Conservation (phyloP, 1,284 basidiomycete genomes). For the Cutaneotrichosporon sp. region DNA sequence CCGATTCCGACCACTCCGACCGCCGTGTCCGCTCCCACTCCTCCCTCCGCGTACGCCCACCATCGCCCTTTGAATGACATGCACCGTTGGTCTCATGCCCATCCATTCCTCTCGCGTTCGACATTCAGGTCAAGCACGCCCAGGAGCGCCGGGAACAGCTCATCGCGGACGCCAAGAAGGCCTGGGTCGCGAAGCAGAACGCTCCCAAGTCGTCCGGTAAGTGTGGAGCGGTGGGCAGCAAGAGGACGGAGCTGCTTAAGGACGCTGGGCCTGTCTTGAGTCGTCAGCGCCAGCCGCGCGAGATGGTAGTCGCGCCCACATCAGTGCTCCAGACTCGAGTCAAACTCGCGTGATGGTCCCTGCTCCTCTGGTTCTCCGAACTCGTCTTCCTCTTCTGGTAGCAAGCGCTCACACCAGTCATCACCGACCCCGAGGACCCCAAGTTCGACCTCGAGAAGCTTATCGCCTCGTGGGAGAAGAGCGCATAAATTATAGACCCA, state of each 20-base stretch:
- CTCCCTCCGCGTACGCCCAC: not conserved
- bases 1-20: not conserved
- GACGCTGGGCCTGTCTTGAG: too few relatives aligned
- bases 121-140: slow-evolving; percentile 20
- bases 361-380: too few relatives aligned
- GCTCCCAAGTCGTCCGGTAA: slow-evolving; percentile 20
- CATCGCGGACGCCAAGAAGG: slow-evolving; percentile 81
- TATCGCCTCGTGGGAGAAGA: slow-evolving; percentile 52
- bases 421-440: slow-evolving; percentile 90
- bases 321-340: too few relatives aligned
- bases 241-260: too few relatives aligned
- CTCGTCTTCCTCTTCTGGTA: too few relatives aligned
- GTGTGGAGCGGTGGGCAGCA: too few relatives aligned
- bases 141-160: slow-evolving; percentile 62
- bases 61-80: too few relatives aligned
- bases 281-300: too few relatives aligned
- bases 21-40: not conserved
- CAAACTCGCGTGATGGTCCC: too few relatives aligned
- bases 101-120: not conserved
- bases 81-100: too few relatives aligned
- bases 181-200: slow-evolving; percentile 75
- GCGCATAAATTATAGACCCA: slow-evolving; percentile 26
- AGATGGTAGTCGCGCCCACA: too few relatives aligned
- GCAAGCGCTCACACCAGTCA: slow-evolving; percentile 57
- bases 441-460: slow-evolving; percentile 95